Conservation (phyloP, 1,284 basidiomycete species). For the Xerocomus nothofagi region DNA sequence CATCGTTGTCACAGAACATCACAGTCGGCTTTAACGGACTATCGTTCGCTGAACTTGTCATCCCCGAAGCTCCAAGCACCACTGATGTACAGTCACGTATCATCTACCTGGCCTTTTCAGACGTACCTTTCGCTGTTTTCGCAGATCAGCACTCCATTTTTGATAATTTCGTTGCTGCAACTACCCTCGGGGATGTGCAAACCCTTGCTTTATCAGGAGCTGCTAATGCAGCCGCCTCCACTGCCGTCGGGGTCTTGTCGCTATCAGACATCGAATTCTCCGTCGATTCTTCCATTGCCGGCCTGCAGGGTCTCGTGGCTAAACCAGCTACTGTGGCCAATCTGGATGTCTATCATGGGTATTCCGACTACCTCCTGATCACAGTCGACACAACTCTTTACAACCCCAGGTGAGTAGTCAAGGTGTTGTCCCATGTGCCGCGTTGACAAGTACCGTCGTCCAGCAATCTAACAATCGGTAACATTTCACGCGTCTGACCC, state of each 20-base stretch:
- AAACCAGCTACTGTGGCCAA: conserved; percentile 58
- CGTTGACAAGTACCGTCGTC: conserved; percentile 11
- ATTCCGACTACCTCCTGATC: conserved; percentile 68
- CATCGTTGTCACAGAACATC: conserved; percentile 61
- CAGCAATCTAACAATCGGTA: conserved; percentile 72
- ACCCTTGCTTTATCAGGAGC: conserved; percentile 58
- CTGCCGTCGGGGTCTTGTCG: conserved; percentile 71
- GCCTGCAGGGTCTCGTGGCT: conserved; percentile 67
- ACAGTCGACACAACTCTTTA: conserved; percentile 59
- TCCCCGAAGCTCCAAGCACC: conserved; percentile 59
- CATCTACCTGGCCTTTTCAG: conserved; percentile 61
- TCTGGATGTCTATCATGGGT: conserved; percentile 73
- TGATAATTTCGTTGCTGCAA: conserved; percentile 66
- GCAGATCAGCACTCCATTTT: conserved; percentile 55
- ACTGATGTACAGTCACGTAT: conserved; percentile 67
- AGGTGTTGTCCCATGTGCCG: neutral
- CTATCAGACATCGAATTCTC: conserved; percentile 62
- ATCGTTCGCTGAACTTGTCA: conserved; percentile 60
- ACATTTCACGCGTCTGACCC: conserved; percentile 5
- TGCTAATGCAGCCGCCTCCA: conserved; percentile 62
- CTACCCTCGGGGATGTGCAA: conserved; percentile 52
- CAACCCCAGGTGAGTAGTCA: conserved; percentile 56
- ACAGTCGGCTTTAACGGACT: conserved; percentile 54
- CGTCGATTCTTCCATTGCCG: conserved; percentile 61
- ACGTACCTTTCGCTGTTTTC: conserved; percentile 63